phyloP scores from a whole-genome alignment of 768 basidiomycete genomes.

The Mycena indigotica region DNA sequence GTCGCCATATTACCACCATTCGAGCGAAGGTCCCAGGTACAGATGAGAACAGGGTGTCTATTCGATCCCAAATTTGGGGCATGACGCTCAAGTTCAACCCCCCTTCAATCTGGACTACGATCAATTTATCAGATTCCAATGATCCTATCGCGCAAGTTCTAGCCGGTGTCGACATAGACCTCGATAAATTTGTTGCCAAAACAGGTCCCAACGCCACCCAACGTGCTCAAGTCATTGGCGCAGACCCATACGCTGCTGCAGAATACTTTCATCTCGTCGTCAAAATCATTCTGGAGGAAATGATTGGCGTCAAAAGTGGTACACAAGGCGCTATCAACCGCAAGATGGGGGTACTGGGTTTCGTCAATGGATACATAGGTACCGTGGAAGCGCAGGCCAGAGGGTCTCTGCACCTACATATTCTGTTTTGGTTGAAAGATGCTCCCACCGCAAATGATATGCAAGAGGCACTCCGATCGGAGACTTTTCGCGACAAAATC shows the following conservation, averaged over 20 bases:
- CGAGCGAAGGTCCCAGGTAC: slow-evolving; percentile 31
- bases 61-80: slow-evolving; percentile 40
- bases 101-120: slow-evolving; percentile 44
- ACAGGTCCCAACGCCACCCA: slow-evolving; percentile 26
- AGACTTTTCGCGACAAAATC: slow-evolving; percentile 32
- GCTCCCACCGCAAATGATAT: slow-evolving; percentile 29
- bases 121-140: slow-evolving; percentile 43
- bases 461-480: slow-evolving; percentile 22
- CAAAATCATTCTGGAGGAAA: slow-evolving; percentile 26
- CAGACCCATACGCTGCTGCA: slow-evolving; percentile 44
- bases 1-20: slow-evolving; percentile 29
- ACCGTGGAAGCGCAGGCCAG: slow-evolving; percentile 44
- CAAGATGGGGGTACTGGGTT: slow-evolving; percentile 36
- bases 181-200: slow-evolving; percentile 36
- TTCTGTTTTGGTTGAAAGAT: slow-evolving; percentile 39
- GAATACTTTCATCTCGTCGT: slow-evolving; percentile 44
- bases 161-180: slow-evolving; percentile 43
- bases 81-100: slow-evolving; percentile 31
- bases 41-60: slow-evolving; percentile 30
- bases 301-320: slow-evolving; percentile 35
- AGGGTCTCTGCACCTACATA: slow-evolving; percentile 43
- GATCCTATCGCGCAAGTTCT: slow-evolving; percentile 50
- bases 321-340: slow-evolving; percentile 6
- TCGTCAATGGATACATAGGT: slow-evolving; percentile 35
- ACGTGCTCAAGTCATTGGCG: slow-evolving; percentile 32